Percentiles rank a stretch among this genome's conserved stretches.
phyloP scores from a whole-genome alignment of 78 protist species.

The Thecamonas trahens region DNA sequence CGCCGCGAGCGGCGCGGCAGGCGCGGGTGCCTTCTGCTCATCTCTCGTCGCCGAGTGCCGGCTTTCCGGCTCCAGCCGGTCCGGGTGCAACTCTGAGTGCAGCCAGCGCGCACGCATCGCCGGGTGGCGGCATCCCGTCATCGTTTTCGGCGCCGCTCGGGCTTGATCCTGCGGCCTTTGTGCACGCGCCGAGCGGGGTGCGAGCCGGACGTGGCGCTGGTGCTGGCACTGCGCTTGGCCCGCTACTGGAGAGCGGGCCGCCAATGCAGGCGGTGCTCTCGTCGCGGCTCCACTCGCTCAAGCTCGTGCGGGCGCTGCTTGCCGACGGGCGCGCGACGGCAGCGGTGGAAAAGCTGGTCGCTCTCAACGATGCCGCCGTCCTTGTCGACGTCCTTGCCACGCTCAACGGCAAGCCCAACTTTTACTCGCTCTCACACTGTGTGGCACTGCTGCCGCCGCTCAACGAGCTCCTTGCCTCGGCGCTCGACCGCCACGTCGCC shows the following conservation, averaged over 20 bases:
- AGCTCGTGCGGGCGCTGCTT: background rate
- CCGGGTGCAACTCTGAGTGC: no score
- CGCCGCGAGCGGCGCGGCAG: no score
- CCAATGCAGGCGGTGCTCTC: background rate
- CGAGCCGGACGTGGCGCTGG: background rate
- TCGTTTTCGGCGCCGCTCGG: background rate
- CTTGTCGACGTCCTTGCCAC: background rate
- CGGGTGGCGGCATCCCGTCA: no score
- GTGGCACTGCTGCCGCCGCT: background rate
- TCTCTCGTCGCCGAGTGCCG: no score
- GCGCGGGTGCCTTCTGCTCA: no score
- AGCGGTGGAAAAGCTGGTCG: background rate
- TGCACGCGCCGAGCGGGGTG: background rate
- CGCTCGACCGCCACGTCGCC: background rate
- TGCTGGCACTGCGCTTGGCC: background rate
- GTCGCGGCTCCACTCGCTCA: background rate
- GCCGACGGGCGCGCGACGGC: background rate
- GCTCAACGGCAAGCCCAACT: background rate
- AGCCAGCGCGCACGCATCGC: no score
- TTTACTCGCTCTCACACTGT: background rate
- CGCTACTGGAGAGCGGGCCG: background rate
- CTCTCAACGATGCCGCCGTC: background rate
- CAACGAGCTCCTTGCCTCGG: background rate
- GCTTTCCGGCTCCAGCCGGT: no score
- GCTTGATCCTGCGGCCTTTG: background rate